Evolutionary conservation across 495 filamentous ascomycete species (phyloP).

Genomic region (Clohesyomyces aquaticus): DNA sequence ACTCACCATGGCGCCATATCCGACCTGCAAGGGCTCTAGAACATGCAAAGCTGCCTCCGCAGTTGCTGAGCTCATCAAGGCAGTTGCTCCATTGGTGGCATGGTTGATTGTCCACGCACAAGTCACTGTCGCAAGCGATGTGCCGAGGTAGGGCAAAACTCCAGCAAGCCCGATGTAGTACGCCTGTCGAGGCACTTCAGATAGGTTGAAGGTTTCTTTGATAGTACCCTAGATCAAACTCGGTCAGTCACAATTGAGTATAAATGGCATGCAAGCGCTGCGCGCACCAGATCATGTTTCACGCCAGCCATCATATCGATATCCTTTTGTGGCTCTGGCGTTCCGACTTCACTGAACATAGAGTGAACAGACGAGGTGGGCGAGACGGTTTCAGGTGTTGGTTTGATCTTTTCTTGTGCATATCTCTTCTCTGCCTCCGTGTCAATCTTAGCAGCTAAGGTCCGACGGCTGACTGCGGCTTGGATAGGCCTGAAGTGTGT

Average conservation of each 20-base stretch:
- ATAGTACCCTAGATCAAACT: conserved; percentile 65
- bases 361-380: conserved; percentile 60
- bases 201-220: conserved; percentile 83
- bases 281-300: conserved; percentile 72
- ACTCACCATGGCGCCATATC: conserved; percentile 87
- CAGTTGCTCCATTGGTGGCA: conserved; percentile 59
- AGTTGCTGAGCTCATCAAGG: conserved; percentile 68
- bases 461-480: conserved; percentile 34
- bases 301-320: conserved; percentile 70
- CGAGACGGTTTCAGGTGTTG: conserved; percentile 62
- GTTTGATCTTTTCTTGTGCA: conserved; percentile 55
- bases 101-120: conserved; percentile 63
- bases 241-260: conserved; percentile 15
- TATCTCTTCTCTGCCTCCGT: conserved; percentile 56
- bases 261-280: not conserved
- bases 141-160: conserved; percentile 86
- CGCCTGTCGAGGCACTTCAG: conserved; percentile 76
- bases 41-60: conserved; percentile 75
- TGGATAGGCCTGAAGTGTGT: conserved; percentile 30
- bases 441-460: conserved; percentile 53
- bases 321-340: conserved; percentile 35
- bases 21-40: conserved; percentile 89
- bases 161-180: conserved; percentile 84
- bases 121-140: conserved; percentile 84
- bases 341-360: conserved; percentile 55